Base-by-base conservation (phyloP, 2,329 filamentous ascomycete genomes). In the Lachnellula willkommii region DNA sequence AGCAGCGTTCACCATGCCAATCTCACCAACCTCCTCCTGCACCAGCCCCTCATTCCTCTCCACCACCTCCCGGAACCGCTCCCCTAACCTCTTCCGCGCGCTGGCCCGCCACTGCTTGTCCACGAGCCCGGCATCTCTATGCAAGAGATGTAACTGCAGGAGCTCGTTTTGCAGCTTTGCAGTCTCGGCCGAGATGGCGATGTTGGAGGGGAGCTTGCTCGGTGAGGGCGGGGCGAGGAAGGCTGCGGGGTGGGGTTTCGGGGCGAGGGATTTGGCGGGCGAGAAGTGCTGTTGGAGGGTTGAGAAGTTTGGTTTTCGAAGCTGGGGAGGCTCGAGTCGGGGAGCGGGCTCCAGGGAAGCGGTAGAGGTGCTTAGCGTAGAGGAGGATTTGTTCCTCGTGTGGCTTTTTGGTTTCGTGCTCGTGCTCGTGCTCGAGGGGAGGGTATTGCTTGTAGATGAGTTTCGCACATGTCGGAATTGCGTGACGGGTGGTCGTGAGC, bases 251-350 rank as follows among this genome's bases (percentile, higher is more conserved):
- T 82, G 73, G 5, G 84, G 82, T 58, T 88, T 88, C 0, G 84
- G 81, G 0, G 79, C 77, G 8, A 76, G 72, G 4, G 74, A 75
- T 65, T 87, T 87, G 46, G 80, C 80, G 0, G 85, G 85, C 28
- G 82, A 85, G 72, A 81, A 87, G 71, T 87, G 83, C 62, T 88
- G 84, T 62, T 88, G 84, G 40, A 82, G 77, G 0, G 80, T 85
- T 48, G 76, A 80, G 70, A 87, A 87, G 11, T 63, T 57, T 20
- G 68, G 68, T 55, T 59, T 63, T 39, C 58, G 62, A 4, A 60
- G 39, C 43, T 58, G 60, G 58, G 17, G 59, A 32, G 7, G 54
- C 49, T 55, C 60, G 56, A 35, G 55, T 32, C 47, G 35, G 26
- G 50, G 42, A 4, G 49, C 26, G 22, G 56, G 36, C 14, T 60